Conservation (phyloP, 176 grass and related monocot genomes). For the Eleusine coracana region DNA sequence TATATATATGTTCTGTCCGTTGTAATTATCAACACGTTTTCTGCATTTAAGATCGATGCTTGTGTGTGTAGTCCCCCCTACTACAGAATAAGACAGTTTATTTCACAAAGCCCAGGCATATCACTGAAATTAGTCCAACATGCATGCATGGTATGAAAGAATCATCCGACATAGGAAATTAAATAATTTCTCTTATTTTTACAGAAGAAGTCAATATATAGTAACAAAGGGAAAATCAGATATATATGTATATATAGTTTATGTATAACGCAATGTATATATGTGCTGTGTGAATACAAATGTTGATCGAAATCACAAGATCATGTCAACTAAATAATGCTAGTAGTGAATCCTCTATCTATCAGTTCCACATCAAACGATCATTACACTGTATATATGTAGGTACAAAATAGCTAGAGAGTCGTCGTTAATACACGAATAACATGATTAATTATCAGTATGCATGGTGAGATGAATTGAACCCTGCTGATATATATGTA, state of each 20-base stretch:
- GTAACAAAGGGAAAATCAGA: neutral
- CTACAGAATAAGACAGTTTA: no score
- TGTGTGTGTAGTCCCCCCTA: no score
- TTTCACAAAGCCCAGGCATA: no score
- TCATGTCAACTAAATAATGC: neutral
- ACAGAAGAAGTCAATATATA: neutral
- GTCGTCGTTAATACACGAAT: neutral
- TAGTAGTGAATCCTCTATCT: neutral
- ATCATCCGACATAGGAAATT: neutral
- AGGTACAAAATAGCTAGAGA: neutral
- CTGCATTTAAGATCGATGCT: no score
- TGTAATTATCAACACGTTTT: no score
- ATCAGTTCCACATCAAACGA: neutral
- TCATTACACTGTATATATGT: neutral
- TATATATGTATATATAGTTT: neutral
- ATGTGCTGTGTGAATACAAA: neutral
- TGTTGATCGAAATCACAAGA: neutral
- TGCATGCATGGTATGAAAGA: no score
- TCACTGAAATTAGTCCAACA: neutral
- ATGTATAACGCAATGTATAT: neutral
- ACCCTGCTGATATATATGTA: neutral
- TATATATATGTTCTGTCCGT: no score
- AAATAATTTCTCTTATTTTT: neutral
- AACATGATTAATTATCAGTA: conserved; percentile 13
- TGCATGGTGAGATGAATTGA: neutral